phyloP scores from a whole-genome alignment of 129 eudicot species.

The Tagetes erecta region DNA sequence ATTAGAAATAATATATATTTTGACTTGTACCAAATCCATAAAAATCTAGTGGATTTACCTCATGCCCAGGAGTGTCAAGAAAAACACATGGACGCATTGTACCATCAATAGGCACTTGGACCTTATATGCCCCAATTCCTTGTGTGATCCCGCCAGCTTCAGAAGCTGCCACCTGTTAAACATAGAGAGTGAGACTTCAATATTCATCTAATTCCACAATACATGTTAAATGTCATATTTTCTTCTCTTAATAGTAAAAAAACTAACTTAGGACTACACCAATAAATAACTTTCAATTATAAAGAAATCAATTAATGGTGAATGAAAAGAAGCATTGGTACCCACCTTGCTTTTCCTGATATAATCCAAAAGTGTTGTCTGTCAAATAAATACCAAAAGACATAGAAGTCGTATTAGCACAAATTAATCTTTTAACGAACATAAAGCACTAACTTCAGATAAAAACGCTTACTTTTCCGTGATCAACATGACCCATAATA shows the following conservation, averaged over 20 bases:
- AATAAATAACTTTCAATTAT: constrained; percentile 2
- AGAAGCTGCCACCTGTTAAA: constrained; percentile 86
- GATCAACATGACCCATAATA: constrained; percentile 99
- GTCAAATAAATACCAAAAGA: constrained; percentile 34
- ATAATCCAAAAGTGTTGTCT: constrained; percentile 94
- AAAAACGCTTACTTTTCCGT: constrained; percentile 69
- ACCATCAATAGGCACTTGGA: constrained; percentile 86
- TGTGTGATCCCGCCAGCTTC: constrained; percentile 99
- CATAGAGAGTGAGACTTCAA: constrained; percentile 30
- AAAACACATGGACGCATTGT: constrained; percentile 74
- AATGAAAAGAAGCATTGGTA: constrained; percentile 36
- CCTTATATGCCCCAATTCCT: constrained; percentile 97
- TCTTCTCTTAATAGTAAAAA: background rate
- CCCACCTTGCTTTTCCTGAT: constrained; percentile 83
- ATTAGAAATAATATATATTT: background rate
- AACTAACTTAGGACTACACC: constrained; percentile 10
- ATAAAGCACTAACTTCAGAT: constrained; percentile 18
- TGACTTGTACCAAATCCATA: constrained; percentile 2
- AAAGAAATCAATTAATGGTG: background rate
- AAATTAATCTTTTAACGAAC: constrained; percentile 3
- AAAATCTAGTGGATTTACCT: constrained; percentile 46
- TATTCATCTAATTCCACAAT: constrained; percentile 12
- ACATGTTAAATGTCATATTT: background rate
- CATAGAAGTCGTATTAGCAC: constrained; percentile 32
- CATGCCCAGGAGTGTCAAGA: constrained; percentile 99